Base-by-base conservation (phyloP, 345 rosid species). In the Populus alba region DNA sequence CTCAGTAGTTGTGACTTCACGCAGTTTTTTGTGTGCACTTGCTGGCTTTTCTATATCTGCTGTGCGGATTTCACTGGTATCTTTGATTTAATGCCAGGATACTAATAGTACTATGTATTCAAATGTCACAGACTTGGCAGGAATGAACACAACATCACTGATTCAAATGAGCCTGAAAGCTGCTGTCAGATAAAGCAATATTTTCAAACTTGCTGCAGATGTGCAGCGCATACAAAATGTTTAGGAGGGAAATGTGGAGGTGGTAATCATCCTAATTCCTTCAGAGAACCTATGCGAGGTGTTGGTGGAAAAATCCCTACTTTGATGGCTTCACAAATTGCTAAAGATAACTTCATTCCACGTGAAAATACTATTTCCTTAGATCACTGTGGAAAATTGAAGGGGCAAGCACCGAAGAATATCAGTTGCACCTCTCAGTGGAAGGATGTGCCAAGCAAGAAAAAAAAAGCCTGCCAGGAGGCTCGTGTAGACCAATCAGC, bases 401-500 rank as follows among this genome's bases (percentile, higher is more conserved):
- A 55, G 0, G 81, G 74, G 45, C 68, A 80, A 53, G 15, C 72
- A 39, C 71, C 79, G 75, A 77, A 38, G 71, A 81, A 61, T 27
- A 33, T 23, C 39, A 66, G 70, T 43, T 80, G 76, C 69, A 3
- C 74, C 57, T 75, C 87, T 77, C 83, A 83, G 76, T 84, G 90
- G 89, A 87, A 79, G 75, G 89, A 87, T 80, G 89, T 83, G 47
- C 89, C 87, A 27, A 75, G 80, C 67, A 83, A 83, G 81, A 76
- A 66, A 59, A 84, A 84, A 43, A 23, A 68, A 63, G 79, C 59
- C 65, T 80, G 73, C 77, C 70, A 78, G 29, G 43, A 69, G 66
- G 55, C 57, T 53, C 68, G 37, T 62, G 47, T 70, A 9, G 72
- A 76, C 55, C 71, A 25, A 53, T 80, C 83, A 53, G 71, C 75